A percentile compares a stretch with the other conserved stretches of the same genome.
These are phyloP conservation scores for Coemansia sp. DNA, from an alignment of 192 early-diverging fungal genomes.

Conservation along the genomic window DNA sequence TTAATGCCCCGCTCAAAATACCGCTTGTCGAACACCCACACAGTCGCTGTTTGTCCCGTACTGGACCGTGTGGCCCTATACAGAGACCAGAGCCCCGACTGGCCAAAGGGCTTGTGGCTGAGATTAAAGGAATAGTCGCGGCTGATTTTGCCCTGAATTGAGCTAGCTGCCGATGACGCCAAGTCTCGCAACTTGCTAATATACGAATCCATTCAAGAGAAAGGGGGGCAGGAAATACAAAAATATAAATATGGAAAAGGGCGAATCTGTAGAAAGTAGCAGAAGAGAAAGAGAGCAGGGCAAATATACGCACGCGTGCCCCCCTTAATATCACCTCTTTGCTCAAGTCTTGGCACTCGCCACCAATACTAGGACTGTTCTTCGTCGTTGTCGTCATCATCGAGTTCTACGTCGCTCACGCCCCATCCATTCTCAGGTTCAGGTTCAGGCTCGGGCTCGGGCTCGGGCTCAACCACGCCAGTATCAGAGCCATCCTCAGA, in stretches of 20 bases:
- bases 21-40: constrained; percentile 78
- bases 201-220: constrained; percentile 36
- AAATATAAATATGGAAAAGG: not conserved
- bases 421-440: not conserved
- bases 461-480: not conserved
- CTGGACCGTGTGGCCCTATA: constrained; percentile 59
- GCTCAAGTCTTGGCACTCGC: constrained; percentile 1
- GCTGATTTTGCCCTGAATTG: constrained; percentile 44
- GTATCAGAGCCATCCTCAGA: not conserved
- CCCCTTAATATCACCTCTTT: not conserved
- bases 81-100: constrained; percentile 71
- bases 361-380: not conserved
- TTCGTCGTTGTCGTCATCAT: not conserved
- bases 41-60: constrained; percentile 59
- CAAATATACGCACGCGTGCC: not conserved
- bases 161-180: constrained; percentile 42
- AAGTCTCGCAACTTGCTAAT: constrained; percentile 47
- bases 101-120: not conserved
- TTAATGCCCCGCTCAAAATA: constrained; percentile 57
- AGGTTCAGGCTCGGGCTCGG: not conserved
- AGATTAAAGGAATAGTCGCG: constrained; percentile 36
- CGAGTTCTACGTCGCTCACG: not conserved
- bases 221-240: not conserved
- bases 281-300: not conserved
- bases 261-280: not conserved